These are phyloP conservation scores for Beta corolliflora DNA, from an alignment of 179 eudicot species.

Conservation along the genomic window DNA sequence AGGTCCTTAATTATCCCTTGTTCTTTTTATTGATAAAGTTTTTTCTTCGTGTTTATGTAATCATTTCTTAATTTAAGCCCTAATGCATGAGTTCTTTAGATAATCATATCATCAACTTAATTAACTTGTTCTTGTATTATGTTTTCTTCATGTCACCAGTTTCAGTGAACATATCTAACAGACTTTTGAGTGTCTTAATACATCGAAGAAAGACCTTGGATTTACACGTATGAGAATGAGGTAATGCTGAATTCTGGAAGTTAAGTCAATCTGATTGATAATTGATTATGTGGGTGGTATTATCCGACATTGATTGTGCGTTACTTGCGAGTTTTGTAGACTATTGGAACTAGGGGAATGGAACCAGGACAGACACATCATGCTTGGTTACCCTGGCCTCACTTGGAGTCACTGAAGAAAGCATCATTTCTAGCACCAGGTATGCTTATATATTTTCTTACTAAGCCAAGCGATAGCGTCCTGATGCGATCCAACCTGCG, in stretches of 20 bases:
- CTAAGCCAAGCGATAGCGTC: too few species aligned
- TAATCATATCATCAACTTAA: neutral
- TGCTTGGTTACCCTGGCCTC: conserved; percentile 1
- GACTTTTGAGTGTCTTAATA: neutral
- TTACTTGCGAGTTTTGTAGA: neutral
- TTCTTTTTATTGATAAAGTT: neutral
- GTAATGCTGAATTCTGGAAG: neutral
- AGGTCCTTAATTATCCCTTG: neutral
- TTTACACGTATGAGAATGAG: neutral
- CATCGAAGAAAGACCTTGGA: neutral
- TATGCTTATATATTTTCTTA: too few species aligned
- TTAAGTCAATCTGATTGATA: neutral
- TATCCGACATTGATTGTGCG: too few species aligned
- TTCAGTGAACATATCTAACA: neutral
- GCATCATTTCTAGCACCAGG: too few species aligned
- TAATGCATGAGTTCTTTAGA: neutral
- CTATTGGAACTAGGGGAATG: conserved; percentile 2
- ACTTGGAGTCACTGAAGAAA: neutral
- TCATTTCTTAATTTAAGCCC: too few species aligned
- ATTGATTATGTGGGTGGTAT: neutral
- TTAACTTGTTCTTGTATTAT: neutral
- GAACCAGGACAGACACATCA: neutral
- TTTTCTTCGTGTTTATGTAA: neutral
- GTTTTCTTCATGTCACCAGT: too few species aligned
- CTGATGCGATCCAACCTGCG: too few species aligned